Percentiles rank a stretch among this genome's conserved stretches.
Evolutionary conservation across 1,284 basidiomycete species (phyloP).

Genomic region (Somion occarium): DNA sequence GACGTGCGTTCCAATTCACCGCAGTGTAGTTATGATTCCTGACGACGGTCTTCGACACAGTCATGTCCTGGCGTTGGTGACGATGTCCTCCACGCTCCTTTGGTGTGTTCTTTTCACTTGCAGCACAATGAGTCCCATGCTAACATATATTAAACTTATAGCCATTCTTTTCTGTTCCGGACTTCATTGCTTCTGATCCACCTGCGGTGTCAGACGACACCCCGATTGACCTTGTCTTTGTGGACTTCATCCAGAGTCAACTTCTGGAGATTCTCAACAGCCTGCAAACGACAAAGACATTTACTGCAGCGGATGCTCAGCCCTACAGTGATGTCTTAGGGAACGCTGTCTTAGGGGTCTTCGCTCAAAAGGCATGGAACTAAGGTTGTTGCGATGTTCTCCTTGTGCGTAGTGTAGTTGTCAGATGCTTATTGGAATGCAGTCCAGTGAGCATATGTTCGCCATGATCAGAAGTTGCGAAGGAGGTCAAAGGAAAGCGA

Average conservation of each 20-base stretch:
- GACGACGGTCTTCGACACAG: slow-evolving; percentile 27
- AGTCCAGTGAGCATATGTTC: too few relatives aligned
- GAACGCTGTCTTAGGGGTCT: slow-evolving; percentile 52
- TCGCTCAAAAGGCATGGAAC: slow-evolving; percentile 60
- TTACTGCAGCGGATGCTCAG: slow-evolving; percentile 45
- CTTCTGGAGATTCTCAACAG: slow-evolving; percentile 52
- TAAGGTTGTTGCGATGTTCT: slow-evolving; percentile 18
- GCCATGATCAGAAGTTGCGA: too few relatives aligned
- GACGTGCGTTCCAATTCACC: slow-evolving; percentile 45
- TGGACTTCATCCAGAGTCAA: slow-evolving; percentile 56
- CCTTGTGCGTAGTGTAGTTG: not conserved
- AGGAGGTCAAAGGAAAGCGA: not conserved
- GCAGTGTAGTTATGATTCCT: not conserved
- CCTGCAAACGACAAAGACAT: slow-evolving; percentile 46
- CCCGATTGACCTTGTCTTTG: slow-evolving; percentile 65
- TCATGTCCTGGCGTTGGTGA: slow-evolving; percentile 70
- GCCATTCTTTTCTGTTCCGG: slow-evolving; percentile 48
- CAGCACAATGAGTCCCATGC: too few relatives aligned
- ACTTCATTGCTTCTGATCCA: slow-evolving; percentile 54
- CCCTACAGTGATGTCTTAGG: slow-evolving; percentile 48
- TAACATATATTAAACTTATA: too few relatives aligned
- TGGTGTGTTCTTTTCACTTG: slow-evolving; percentile 27
- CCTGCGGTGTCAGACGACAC: slow-evolving; percentile 46
- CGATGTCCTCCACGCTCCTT: slow-evolving; percentile 54
- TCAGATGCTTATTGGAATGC: too few relatives aligned